phyloP scores from a whole-genome alignment of 345 rosid genomes.

The Raphanus raphanistrum region DNA sequence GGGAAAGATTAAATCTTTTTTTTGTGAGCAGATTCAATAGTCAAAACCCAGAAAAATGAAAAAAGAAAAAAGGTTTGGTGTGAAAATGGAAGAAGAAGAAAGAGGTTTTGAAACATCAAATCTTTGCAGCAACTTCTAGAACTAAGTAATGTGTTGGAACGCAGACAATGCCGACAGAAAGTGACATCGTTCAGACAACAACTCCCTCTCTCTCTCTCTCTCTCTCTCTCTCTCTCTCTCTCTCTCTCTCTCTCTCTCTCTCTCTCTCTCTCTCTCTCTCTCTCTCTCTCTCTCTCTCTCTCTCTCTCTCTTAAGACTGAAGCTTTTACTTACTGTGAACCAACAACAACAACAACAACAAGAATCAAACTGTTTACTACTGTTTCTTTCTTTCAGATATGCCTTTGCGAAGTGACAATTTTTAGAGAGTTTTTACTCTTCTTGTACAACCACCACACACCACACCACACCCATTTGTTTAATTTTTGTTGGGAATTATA shows the following conservation, averaged over 20 bases:
- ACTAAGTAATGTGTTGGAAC: conserved; percentile 57
- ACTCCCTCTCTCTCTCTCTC: conserved; percentile 36
- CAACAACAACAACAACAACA: conserved; percentile 17
- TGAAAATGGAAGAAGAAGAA: conserved; percentile 19
- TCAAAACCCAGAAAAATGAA: neutral
- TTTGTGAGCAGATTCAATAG: conserved; percentile 21
- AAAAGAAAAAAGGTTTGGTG: conserved; percentile 24
- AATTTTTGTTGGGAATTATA: conserved; percentile 11
- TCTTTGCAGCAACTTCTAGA: conserved; percentile 50
- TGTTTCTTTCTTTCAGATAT: conserved; percentile 4
- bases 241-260: conserved; percentile 36
- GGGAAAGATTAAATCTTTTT: conserved; percentile 1
- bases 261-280: conserved; percentile 36
- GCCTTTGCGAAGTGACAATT: conserved; percentile 4
- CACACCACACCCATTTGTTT: conserved; percentile 18
- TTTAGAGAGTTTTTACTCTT: conserved; percentile 19
- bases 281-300: conserved; percentile 36
- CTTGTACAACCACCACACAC: conserved; percentile 2
- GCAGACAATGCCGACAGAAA: conserved; percentile 92
- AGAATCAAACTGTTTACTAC: conserved; percentile 22
- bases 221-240: too few relatives aligned
- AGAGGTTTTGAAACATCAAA: conserved; percentile 38
- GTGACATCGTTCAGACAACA: conserved; percentile 80
- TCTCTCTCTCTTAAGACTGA: conserved; percentile 37
- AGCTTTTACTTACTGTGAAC: conserved; percentile 22